Evolutionary conservation across 768 basidiomycete genomes (phyloP).

Genomic region (Lentinula sp.): DNA sequence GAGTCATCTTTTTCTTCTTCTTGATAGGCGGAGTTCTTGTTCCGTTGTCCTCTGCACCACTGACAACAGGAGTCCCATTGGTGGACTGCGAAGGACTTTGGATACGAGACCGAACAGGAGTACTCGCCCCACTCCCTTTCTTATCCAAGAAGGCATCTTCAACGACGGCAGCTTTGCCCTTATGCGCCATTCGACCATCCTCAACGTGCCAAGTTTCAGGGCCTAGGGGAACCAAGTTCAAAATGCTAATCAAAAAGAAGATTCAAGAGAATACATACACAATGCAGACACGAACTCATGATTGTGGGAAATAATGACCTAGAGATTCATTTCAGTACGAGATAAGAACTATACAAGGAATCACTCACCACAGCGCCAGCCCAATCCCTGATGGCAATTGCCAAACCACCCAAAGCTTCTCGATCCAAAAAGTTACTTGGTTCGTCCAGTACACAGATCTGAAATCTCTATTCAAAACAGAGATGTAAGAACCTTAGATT

Average conservation of each 20-base stretch:
- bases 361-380: conserved; percentile 75
- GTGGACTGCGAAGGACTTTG: conserved; percentile 67
- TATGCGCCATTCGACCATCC: conserved; percentile 73
- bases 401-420: conserved; percentile 90
- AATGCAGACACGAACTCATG: conserved; percentile 79
- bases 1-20: conserved; percentile 91
- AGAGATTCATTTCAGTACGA: conserved; percentile 12
- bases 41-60: conserved; percentile 63
- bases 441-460: conserved; percentile 80
- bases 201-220: conserved; percentile 96
- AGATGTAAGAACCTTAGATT: neutral
- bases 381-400: conserved; percentile 94
- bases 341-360: conserved; percentile 5
- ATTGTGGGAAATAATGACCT: conserved; percentile 97
- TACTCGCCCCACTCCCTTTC: conserved; percentile 67
- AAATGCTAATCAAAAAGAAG: neutral
- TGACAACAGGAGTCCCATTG: conserved; percentile 69
- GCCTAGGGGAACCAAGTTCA: conserved; percentile 32
- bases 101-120: conserved; percentile 63
- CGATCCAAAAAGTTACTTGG: conserved; percentile 97
- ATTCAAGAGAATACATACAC: conserved; percentile 41
- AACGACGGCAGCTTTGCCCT: conserved; percentile 81
- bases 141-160: conserved; percentile 81
- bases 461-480: conserved; percentile 8
- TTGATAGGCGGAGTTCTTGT: conserved; percentile 35